phyloP scores from a whole-genome alignment of 2,329 filamentous ascomycete species.

The Gremmenia infestans region DNA sequence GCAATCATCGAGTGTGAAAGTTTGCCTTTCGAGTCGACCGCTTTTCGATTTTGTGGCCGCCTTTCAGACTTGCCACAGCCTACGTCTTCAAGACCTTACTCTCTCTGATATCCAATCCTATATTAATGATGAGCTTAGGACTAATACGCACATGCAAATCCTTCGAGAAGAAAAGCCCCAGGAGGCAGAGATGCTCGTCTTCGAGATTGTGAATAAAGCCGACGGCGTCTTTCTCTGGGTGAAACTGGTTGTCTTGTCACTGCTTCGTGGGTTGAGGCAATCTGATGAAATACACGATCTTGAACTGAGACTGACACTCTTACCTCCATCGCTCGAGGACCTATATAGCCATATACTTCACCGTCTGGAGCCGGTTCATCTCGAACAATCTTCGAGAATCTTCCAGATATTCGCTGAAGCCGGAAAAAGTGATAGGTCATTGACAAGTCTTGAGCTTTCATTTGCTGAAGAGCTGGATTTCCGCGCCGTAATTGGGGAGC shows the following conservation, averaged over 20 bases:
- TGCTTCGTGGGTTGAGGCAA: constrained; percentile 9
- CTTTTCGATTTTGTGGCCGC: constrained; percentile 11
- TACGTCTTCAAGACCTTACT: constrained; percentile 23
- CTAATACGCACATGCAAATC: constrained; percentile 9
- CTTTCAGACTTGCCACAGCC: constrained; percentile 10
- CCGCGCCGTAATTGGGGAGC: too few species aligned
- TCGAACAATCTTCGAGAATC: constrained; percentile 1
- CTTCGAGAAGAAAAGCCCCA: not conserved
- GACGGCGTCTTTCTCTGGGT: constrained; percentile 23
- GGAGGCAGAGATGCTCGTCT: not conserved
- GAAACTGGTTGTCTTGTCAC: constrained; percentile 11
- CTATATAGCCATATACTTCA: constrained; percentile 1
- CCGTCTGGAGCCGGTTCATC: constrained; percentile 1
- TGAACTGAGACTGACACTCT: not conserved
- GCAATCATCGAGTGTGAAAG: not conserved
- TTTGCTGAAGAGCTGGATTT: too few species aligned
- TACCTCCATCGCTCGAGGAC: constrained; percentile 5
- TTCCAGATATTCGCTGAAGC: constrained; percentile 1
- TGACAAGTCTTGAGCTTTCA: too few species aligned
- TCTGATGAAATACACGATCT: constrained; percentile 9
- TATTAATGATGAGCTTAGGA: constrained; percentile 12
- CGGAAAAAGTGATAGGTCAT: too few species aligned
- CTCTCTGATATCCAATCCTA: constrained; percentile 18
- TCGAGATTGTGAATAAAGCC: constrained; percentile 9
- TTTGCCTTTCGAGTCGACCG: not conserved